Percentiles rank a stretch among this genome's conserved stretches.
Conservation (phyloP, 495 filamentous ascomycete genomes). For the Hypoxylon cercidicola region DNA sequence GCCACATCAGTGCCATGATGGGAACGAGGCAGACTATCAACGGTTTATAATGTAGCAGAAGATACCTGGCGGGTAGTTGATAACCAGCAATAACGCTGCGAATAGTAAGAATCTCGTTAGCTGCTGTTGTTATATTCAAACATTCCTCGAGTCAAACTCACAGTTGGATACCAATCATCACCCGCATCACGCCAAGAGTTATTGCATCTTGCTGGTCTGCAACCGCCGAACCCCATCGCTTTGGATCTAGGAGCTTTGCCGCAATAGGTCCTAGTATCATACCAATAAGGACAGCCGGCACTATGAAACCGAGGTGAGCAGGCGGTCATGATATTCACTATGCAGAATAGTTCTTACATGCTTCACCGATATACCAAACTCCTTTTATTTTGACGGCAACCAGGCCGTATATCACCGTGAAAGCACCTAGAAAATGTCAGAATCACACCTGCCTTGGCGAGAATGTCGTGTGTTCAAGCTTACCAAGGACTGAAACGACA, state of each 20-base stretch:
- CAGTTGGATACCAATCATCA: constrained; percentile 67
- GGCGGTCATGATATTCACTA: not conserved
- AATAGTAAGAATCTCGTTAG: constrained; percentile 49
- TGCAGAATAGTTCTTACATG: constrained; percentile 51
- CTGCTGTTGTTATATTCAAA: constrained; percentile 45
- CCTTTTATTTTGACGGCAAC: constrained; percentile 64
- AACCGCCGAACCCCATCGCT: constrained; percentile 54
- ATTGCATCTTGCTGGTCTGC: constrained; percentile 55
- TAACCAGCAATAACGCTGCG: constrained; percentile 77
- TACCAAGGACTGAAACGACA: constrained; percentile 58
- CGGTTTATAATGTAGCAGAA: constrained; percentile 77
- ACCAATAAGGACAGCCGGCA: constrained; percentile 62
- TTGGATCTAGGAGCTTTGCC: constrained; percentile 59
- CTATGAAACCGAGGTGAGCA: constrained; percentile 41
- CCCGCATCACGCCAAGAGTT: constrained; percentile 60
- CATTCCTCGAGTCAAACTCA: constrained; percentile 45
- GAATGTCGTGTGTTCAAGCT: constrained; percentile 4
- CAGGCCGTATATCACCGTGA: constrained; percentile 57
- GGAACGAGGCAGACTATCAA: constrained; percentile 81
- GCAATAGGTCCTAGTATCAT: constrained; percentile 59
- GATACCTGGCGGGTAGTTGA: constrained; percentile 84
- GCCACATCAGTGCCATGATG: constrained; percentile 89
- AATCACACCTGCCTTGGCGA: not conserved
- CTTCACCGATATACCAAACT: constrained; percentile 67
- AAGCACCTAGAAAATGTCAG: constrained; percentile 43